Evolutionary conservation across 1,139 yeast genomes (phyloP).

Genomic region (Diutina scorzettiae): DNA sequence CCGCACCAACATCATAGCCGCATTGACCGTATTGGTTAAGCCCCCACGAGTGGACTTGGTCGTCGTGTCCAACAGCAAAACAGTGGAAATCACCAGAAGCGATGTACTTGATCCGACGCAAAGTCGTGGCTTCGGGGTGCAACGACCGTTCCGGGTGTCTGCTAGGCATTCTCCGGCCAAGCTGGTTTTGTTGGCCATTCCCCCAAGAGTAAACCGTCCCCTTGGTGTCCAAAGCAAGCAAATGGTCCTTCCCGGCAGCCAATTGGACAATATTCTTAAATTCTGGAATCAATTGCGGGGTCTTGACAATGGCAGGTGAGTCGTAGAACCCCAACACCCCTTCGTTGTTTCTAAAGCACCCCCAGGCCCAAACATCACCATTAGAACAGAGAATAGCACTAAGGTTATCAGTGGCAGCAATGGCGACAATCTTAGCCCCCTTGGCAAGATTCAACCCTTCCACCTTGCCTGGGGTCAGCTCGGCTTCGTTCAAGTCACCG

Average conservation of each 20-base stretch:
- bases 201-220: slow-evolving; percentile 98
- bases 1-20: slow-evolving; percentile 46
- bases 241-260: slow-evolving; percentile 89
- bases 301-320: slow-evolving; percentile 43
- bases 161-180: slow-evolving; percentile 74
- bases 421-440: slow-evolving; percentile 45
- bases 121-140: slow-evolving; percentile 69
- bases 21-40: slow-evolving; percentile 94
- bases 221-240: slow-evolving; percentile 67
- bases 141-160: slow-evolving; percentile 60
- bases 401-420: slow-evolving; percentile 90
- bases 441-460: slow-evolving; percentile 34
- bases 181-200: slow-evolving; percentile 84
- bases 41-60: slow-evolving; percentile 82
- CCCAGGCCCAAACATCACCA: slow-evolving; percentile 96
- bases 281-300: slow-evolving; percentile 53
- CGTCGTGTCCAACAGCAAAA: slow-evolving; percentile 73
- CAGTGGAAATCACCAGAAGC: slow-evolving; percentile 95
- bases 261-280: slow-evolving; percentile 68
- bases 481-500: slow-evolving; percentile 78
- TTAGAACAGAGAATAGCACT: slow-evolving; percentile 69
- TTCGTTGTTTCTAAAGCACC: slow-evolving; percentile 87
- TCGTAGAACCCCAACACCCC: slow-evolving; percentile 79
- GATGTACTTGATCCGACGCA: slow-evolving; percentile 64
- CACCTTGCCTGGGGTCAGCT: slow-evolving; percentile 77